Conservation (phyloP, 176 grass and related monocot genomes). For the Alopecurus myosuroides region DNA sequence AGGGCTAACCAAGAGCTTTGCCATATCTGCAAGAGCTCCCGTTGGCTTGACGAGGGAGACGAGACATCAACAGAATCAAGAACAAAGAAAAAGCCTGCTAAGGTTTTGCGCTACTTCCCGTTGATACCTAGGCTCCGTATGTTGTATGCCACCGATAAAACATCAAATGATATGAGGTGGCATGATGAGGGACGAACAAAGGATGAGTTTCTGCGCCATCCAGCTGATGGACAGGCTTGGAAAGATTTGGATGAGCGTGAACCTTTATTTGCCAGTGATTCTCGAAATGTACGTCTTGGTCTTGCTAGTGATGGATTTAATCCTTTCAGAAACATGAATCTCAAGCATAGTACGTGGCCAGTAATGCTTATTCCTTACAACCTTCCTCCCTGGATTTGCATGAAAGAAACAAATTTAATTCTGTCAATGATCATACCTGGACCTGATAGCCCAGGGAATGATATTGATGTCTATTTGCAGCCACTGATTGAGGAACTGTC, state of each 20-base stretch:
- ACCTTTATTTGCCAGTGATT: background rate
- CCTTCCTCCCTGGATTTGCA: constrained; percentile 10
- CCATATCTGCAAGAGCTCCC: background rate
- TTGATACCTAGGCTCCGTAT: constrained; percentile 23
- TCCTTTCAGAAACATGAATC: constrained; percentile 6
- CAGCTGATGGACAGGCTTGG: background rate
- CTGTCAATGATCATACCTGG: background rate
- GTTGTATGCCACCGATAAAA: constrained; percentile 21
- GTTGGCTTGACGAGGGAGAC: background rate
- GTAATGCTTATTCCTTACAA: constrained; percentile 18
- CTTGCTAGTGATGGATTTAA: constrained; percentile 18
- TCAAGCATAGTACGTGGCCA: constrained; percentile 4
- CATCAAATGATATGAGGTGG: constrained; percentile 12
- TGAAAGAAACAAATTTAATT: background rate
- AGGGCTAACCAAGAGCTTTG: background rate
- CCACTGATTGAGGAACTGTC: background rate
- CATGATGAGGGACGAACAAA: constrained; percentile 20
- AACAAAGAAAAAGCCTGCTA: constrained; percentile 13
- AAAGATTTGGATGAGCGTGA: background rate
- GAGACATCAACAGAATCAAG: background rate
- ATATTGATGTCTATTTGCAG: background rate
- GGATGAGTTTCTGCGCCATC: background rate
- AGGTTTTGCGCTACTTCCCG: constrained; percentile 34
- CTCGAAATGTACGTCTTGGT: background rate
- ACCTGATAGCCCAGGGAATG: background rate